phyloP scores from a whole-genome alignment of 129 eudicot genomes.

The Tagetes erecta region DNA sequence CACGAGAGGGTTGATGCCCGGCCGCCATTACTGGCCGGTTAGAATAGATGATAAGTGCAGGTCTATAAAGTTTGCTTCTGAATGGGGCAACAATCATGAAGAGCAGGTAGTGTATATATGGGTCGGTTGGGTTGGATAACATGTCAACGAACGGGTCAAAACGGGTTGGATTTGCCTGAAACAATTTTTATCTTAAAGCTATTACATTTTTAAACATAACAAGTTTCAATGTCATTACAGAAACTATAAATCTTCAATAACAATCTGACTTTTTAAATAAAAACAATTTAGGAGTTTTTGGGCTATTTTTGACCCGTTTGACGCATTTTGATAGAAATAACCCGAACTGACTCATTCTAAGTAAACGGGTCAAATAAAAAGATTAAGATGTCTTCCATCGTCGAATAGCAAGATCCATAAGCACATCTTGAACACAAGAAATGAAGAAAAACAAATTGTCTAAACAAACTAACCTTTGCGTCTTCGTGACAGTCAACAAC shows the following conservation, averaged over 20 bases:
- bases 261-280: background rate
- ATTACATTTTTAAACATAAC: background rate
- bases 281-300: background rate
- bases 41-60: conserved; percentile 70
- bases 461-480: background rate
- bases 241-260: background rate
- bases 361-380: background rate
- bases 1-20: conserved; percentile 77
- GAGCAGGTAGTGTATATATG: conserved; percentile 43
- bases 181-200: background rate
- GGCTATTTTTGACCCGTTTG: background rate
- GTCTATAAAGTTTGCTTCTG: conserved; percentile 79
- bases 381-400: background rate
- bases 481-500: conserved; percentile 47
- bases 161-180: background rate
- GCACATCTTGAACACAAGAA: background rate
- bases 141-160: background rate
- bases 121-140: background rate
- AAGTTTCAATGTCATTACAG: background rate
- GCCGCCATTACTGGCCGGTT: conserved; percentile 86
- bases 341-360: background rate
- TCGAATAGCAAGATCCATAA: background rate
- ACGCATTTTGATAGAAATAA: background rate
- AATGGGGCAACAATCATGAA: conserved; percentile 77
- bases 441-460: background rate